A percentile compares a stretch with the other conserved stretches of the same genome.
Evolutionary conservation across 352 stramenopile species (phyloP).

Genomic region (Globisporangium carolinianum): DNA sequence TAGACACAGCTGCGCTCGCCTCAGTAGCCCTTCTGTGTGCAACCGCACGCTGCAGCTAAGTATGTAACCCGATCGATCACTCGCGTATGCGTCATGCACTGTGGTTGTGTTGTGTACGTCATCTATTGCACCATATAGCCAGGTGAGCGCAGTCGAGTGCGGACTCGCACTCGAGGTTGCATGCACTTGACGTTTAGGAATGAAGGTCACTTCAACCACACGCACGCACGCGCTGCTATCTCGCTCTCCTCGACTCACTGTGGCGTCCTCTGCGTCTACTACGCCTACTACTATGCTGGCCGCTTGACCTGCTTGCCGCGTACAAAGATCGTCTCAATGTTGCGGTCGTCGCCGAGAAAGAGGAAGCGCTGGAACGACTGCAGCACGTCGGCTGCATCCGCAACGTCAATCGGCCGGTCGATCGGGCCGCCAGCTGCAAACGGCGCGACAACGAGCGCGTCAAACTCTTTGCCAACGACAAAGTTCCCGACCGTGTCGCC

Average conservation of each 20-base stretch:
- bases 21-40: no score
- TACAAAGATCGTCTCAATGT: slow-evolving; percentile 86
- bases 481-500: slow-evolving; percentile 87
- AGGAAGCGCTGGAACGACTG: slow-evolving; percentile 89
- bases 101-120: no score
- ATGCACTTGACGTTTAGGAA: no score
- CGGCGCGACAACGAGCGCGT: slow-evolving; percentile 84
- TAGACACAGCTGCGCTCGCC: neutral
- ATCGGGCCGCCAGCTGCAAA: slow-evolving; percentile 53
- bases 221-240: no score
- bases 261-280: neutral
- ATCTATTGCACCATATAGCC: no score
- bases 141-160: no score
- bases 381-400: slow-evolving; percentile 41
- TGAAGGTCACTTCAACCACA: no score
- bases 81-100: no score
- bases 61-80: no score
- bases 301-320: slow-evolving; percentile 47
- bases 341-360: slow-evolving; percentile 88
- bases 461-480: slow-evolving; percentile 83
- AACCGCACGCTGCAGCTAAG: neutral
- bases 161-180: no score
- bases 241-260: no score
- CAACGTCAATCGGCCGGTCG: slow-evolving; percentile 39
- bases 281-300: neutral